Evolutionary conservation across 2,329 filamentous ascomycete species (phyloP), one percentile per base, ranked within the genome.

Genomic region (Nemania bipapillata): DNA sequence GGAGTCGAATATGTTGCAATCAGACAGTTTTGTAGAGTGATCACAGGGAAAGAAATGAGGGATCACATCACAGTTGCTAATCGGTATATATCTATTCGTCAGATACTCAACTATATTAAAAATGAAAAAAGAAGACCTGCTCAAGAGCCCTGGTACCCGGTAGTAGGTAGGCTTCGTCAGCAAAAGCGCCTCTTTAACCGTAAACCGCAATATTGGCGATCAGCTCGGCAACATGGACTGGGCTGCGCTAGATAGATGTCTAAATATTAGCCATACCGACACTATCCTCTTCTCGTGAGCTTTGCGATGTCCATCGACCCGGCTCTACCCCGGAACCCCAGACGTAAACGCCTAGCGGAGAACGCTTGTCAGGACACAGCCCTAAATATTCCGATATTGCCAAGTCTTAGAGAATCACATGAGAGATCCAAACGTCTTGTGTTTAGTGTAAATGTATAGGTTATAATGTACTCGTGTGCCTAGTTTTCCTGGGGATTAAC

Each of bases 351-450:
- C 17, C n/a, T 45, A 45, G 15, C 40, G 15, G 40, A 17, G 40
- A 45, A 6, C 17, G 40, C 17, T 20, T 20, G 40, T 45, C 40
- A 45, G 40, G 20, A 20, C 8, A 4, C 15, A 45, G 40, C 40
- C 40, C 40, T 45, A 45, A 45, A 45, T 45, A n/a, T 45, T 45
- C 40, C 40, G 40, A 45, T 45, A 17, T 45, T 45, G 40, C 40
- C 40, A 45, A 45, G 17, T 45, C 40, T 17, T 17, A n/a, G 6
- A 45, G 17, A 45, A n/a, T 45, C 40, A 45, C 37, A 42, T 42
- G 37, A 4, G 15, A 42, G 37, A 42, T 17, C 8, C 2, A 12
- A n/a, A n/a, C n/a, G n/a, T n/a, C n/a, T n/a, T n/a, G 37, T 42
- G 37, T 42, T 42, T 42, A 42, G 37, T 17, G 12, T 42, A 42